Evolutionary conservation across 2,329 filamentous ascomycete species (phyloP), one percentile per base, ranked within the genome.

Genomic region (Monilinia polystroma): DNA sequence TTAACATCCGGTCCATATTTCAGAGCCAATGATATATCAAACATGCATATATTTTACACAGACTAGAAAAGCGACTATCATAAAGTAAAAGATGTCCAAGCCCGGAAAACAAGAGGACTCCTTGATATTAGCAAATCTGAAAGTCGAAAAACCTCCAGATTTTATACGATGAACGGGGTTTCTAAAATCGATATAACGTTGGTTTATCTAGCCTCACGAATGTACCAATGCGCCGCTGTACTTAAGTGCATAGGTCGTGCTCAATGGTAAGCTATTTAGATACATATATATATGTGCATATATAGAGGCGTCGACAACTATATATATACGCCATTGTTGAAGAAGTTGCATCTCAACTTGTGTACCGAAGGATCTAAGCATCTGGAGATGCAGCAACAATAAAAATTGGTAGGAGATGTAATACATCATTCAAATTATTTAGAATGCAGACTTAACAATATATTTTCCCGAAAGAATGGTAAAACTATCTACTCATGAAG

Each of bases 1-100:
- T n/a, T 18, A 49, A 49, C 11, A 64, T 18, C 35, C 64, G 67
- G 41, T 68, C 58, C 64, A 68, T 68, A 23, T 38, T 26, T 5
- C 6, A 47, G 45, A 59, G 11, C 16, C 57, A 35, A n/a, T 32
- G 1, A 32, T 59, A 32, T n/a, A 1, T 32, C 54, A 45, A n/a
- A 16, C 11, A 32, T 16, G 8, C 2, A n/a, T 43, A 16, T 16
- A 23, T 14, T 57, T 16, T 35, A 47, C 23, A 20, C 16, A 47
- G 3, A 49, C 16, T 4, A n/a, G 20, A n/a, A 49, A 4, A 11
- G 10, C 4, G 20, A 49, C 2, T 1, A 1, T 1, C 26, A 47
- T 6, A 16, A 26, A 14, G 18, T 18, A 32, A 49, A 12, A 38
- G n/a, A 51, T 18, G 10, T 4, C 1, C 14, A 49, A 12, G 11